Evolutionary conservation across 306 rosid species (phyloP).

Genomic region (Dryas alaskensis): DNA sequence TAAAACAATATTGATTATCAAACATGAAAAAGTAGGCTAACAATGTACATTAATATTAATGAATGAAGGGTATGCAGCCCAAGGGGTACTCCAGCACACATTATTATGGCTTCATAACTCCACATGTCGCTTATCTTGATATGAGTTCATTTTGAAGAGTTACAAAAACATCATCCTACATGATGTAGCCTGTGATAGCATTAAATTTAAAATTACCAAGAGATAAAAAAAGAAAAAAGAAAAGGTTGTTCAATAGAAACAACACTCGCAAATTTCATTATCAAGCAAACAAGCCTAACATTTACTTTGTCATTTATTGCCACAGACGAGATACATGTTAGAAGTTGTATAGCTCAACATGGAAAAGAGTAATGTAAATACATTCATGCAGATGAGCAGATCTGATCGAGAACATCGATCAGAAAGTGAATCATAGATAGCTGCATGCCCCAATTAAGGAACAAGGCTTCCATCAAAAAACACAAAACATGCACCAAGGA

Average conservation of each 20-base stretch:
- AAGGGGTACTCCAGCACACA: neutral
- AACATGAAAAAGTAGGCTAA: neutral
- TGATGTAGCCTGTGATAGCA: neutral
- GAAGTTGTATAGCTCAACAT: neutral
- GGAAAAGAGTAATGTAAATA: neutral
- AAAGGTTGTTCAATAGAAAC: neutral
- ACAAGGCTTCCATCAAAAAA: neutral
- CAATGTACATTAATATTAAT: neutral
- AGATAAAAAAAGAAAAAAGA: neutral
- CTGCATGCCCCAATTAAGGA: neutral
- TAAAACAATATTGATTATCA: neutral
- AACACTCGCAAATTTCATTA: neutral
- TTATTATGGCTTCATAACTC: neutral
- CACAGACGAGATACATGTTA: neutral
- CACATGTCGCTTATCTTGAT: neutral
- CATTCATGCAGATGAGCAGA: neutral
- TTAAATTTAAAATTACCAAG: neutral
- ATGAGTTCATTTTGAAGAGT: neutral
- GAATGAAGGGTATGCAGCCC: neutral
- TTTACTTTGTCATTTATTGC: neutral
- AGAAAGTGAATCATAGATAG: neutral
- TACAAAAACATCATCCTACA: neutral
- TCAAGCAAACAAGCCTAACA: slow-evolving; percentile 1
- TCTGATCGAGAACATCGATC: neutral
- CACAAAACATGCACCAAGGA: neutral